Evolutionary conservation across 306 rosid genomes (phyloP).

Genomic region (Trifolium subterraneum): DNA sequence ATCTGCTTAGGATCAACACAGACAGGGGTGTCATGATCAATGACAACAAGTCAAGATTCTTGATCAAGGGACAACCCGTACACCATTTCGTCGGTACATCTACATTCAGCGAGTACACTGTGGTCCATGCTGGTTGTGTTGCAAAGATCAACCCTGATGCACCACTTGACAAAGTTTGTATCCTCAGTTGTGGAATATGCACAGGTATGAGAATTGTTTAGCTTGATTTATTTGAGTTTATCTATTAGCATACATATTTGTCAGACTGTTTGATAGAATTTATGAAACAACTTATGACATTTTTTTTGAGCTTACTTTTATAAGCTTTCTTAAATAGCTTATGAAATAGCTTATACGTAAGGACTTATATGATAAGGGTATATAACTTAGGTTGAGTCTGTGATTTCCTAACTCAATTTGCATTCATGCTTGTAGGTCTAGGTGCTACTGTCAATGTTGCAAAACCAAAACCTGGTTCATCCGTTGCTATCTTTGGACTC

Average conservation of each 20-base stretch:
- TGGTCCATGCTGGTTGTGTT: conserved; percentile 73
- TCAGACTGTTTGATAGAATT: too few species aligned
- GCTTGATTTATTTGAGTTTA: too few species aligned
- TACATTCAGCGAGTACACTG: conserved; percentile 89
- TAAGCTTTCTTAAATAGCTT: neutral
- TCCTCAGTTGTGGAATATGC: conserved; percentile 91
- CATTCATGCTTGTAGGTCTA: conserved; percentile 54
- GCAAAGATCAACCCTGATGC: conserved; percentile 88
- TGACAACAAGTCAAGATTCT: conserved; percentile 72
- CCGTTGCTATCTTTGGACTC: conserved; percentile 85
- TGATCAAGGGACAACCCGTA: conserved; percentile 72
- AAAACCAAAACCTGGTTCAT: conserved; percentile 76
- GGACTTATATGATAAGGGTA: neutral
- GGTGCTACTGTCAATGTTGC: conserved; percentile 95
- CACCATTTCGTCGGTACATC: conserved; percentile 90
- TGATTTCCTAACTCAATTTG: neutral
- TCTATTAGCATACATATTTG: too few species aligned
- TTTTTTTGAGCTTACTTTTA: too few species aligned
- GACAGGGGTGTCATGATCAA: conserved; percentile 77
- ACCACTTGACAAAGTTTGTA: conserved; percentile 89
- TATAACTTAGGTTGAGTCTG: neutral
- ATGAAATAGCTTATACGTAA: neutral
- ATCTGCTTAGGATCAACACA: conserved; percentile 83
- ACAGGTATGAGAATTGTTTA: conserved; percentile 54
- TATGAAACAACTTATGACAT: neutral